These are phyloP conservation scores for Lactarius pseudohatsudake DNA, from an alignment of 768 basidiomycete genomes.

Conservation along the genomic window DNA sequence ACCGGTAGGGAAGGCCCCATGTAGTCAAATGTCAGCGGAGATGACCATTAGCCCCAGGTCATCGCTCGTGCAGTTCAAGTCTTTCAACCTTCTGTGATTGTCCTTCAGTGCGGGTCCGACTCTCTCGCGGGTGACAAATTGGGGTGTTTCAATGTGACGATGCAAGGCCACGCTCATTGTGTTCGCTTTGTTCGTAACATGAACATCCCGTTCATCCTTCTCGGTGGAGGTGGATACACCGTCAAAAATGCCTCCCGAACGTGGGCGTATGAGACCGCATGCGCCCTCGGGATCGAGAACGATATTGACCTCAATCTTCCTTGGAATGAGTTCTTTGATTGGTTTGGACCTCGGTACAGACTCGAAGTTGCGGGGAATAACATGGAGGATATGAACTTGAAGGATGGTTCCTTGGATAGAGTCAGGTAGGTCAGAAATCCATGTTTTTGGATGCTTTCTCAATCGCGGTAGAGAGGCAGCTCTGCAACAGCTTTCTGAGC, in stretches of 20 bases:
- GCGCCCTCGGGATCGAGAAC: constrained; percentile 84
- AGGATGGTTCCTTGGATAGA: constrained; percentile 74
- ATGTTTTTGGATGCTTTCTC: constrained; percentile 40
- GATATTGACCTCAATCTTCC: constrained; percentile 76
- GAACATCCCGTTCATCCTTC: constrained; percentile 82
- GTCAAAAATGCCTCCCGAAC: constrained; percentile 93
- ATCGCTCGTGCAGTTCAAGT: constrained; percentile 84
- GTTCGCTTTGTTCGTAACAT: constrained; percentile 82
- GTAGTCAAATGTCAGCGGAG: not conserved
- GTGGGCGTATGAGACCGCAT: constrained; percentile 97
- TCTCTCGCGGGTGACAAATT: constrained; percentile 94
- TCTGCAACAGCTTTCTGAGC: constrained; percentile 54
- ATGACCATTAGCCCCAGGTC: constrained; percentile 48
- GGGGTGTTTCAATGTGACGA: constrained; percentile 93
- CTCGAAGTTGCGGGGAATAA: constrained; percentile 90
- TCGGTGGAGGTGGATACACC: constrained; percentile 97
- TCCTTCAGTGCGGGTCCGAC: constrained; percentile 95
- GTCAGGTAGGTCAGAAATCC: constrained; percentile 52
- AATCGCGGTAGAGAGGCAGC: constrained; percentile 47
- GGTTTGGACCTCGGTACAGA: constrained; percentile 94
- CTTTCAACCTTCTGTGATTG: constrained; percentile 81
- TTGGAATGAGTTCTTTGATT: constrained; percentile 92
- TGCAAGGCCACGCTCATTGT: constrained; percentile 93
- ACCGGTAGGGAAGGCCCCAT: constrained; percentile 55
- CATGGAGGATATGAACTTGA: constrained; percentile 90